Percentiles rank a stretch among this genome's conserved stretches.
Conservation (phyloP, 805 yeast genomes). For the Saturnispora serradocipensis region DNA sequence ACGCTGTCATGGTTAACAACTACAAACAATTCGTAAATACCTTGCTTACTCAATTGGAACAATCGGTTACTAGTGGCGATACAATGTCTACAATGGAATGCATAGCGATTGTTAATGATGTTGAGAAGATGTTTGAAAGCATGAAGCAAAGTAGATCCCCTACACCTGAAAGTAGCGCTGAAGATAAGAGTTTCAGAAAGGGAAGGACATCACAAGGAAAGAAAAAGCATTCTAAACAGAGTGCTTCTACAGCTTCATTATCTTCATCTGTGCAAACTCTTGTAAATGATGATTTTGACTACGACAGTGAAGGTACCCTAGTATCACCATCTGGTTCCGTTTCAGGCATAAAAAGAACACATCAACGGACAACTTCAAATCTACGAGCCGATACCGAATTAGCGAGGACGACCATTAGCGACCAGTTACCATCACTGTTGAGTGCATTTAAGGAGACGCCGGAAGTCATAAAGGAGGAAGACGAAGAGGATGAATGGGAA, state of each 20-base stretch:
- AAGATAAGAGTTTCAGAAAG: conserved; percentile 6
- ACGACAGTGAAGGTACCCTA: conserved; percentile 7
- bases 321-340: conserved; percentile 2
- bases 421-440: conserved; percentile 58
- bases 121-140: conserved; percentile 65
- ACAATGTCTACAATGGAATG: conserved; percentile 56
- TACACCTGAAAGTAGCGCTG: conserved; percentile 6
- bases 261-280: not conserved
- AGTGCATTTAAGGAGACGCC: conserved; percentile 59
- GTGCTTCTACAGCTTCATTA: not conserved
- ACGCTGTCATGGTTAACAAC: conserved; percentile 25
- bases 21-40: conserved; percentile 54
- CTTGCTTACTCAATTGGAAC: conserved; percentile 47
- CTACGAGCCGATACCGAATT: conserved; percentile 9
- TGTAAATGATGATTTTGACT: conserved; percentile 1
- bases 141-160: conserved; percentile 23
- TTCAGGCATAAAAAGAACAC: not conserved
- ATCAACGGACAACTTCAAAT: conserved; percentile 3
- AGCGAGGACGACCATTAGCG: conserved; percentile 41
- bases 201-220: not conserved
- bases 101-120: conserved; percentile 55
- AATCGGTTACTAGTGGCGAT: conserved; percentile 44
- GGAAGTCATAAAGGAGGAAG: conserved; percentile 25
- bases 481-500: not conserved
- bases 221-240: not conserved